Evolutionary conservation across 2,329 filamentous ascomycete genomes (phyloP), one percentile per base, ranked within the genome.

Genomic region (Neoascochyta sp.): DNA sequence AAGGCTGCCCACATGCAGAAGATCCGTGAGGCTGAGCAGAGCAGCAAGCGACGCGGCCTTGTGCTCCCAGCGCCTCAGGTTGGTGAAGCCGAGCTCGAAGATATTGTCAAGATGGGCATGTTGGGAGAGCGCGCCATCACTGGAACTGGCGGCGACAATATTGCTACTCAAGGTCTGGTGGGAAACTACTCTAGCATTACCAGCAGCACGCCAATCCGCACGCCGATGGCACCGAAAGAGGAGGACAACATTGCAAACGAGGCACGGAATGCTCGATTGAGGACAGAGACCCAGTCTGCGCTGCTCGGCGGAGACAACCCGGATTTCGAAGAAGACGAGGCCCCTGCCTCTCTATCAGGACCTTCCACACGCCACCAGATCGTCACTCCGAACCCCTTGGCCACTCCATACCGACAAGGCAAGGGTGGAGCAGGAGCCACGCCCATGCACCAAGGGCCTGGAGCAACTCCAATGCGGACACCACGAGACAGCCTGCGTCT

Each of bases 31-130:
- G 92, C 92, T 2, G 92, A 98, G 63, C 90, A 95, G 64, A 93
- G 86, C 67, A 95, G 87, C 70, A 96, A 95, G 67, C 79, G 92
- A 35, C 78, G 87, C 35, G 69, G 82, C 5, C 71, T 98, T n/a
- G 80, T 82, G 24, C 70, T 98, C 15, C 92, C 92, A 7, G 72
- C 85, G 14, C 92, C 92, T 7, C 92, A 98, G 65, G 87, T 98
- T 50, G 82, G 86, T 61, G 92, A 98, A 54, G 76, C 80, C 23
- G 92, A 98, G 65, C 71, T 98, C 36, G 92, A 98, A 57, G 89
- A 95, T 47, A 96, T 98, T 54, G 87, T 98, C 44, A 98, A 98
- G 70, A 94, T 96, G 88, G 90, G 92, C 24, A 85, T 94, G 76
- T 78, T 88, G 38, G 92, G 90, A 20, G 88, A 95, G 55, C 81